Evolutionary conservation across 768 basidiomycete species (phyloP).

Genomic region (Mrakia frigida): DNA sequence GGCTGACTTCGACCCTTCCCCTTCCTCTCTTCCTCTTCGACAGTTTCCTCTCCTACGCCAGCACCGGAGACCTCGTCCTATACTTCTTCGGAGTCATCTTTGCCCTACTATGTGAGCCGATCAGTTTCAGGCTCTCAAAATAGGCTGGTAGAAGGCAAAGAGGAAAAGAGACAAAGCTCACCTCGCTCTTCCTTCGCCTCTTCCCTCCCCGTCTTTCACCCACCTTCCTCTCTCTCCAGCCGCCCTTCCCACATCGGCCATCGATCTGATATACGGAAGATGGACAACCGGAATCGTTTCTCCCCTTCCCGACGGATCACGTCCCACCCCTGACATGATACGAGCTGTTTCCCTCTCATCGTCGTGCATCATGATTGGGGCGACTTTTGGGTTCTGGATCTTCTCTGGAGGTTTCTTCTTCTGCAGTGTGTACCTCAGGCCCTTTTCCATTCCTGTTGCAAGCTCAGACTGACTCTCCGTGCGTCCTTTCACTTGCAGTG

Average conservation of each 20-base stretch:
- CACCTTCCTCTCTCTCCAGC: too few species aligned
- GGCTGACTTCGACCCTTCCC: neutral
- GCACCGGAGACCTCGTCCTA: too few species aligned
- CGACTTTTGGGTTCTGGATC: constrained; percentile 5
- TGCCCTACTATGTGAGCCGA: too few species aligned
- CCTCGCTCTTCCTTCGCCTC: neutral
- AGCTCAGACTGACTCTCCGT: neutral
- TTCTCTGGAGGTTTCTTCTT: constrained; percentile 17
- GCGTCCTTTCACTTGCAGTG: neutral
- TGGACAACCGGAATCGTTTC: constrained; percentile 25
- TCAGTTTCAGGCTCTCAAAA: too few species aligned
- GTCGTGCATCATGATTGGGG: constrained; percentile 5
- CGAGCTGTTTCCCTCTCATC: neutral
- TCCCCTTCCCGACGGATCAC: neutral
- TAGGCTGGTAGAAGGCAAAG: too few species aligned
- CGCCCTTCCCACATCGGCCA: constrained; percentile 12
- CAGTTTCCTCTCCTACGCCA: too few species aligned
- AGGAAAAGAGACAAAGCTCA: neutral
- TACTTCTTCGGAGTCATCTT: too few species aligned
- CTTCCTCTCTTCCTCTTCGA: too few species aligned
- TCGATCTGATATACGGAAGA: constrained; percentile 25
- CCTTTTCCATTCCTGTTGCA: too few species aligned
- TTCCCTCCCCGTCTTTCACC: neutral
- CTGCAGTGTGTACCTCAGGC: neutral
- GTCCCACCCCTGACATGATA: constrained; percentile 3